These are phyloP conservation scores for Medicago truncatula DNA, from an alignment of 306 rosid species.

Conservation along the genomic window DNA sequence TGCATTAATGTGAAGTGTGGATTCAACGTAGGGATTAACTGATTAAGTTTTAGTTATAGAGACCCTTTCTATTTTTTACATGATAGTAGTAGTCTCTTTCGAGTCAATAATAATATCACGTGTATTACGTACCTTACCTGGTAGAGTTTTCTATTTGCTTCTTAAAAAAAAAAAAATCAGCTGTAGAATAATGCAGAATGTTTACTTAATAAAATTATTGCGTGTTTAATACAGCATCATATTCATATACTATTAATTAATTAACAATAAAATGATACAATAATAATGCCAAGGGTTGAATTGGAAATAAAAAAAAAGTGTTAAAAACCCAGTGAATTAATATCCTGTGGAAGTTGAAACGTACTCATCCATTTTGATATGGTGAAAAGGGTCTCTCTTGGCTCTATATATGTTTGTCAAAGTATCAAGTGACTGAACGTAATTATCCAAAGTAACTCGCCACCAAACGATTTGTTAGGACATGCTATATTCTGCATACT, in stretches of 20 bases:
- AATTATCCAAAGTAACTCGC: constrained; percentile 46
- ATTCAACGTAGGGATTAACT: too few species aligned
- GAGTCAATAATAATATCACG: too few species aligned
- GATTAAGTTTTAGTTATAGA: too few species aligned
- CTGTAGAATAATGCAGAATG: too few species aligned
- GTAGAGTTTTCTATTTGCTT: too few species aligned
- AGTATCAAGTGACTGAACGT: constrained; percentile 36
- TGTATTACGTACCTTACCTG: too few species aligned
- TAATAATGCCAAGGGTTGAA: neutral
- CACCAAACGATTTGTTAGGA: constrained; percentile 46
- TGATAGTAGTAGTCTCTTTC: too few species aligned
- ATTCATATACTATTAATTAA: too few species aligned
- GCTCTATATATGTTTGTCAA: constrained; percentile 25
- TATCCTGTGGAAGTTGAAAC: constrained; percentile 41
- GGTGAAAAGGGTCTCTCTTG: constrained; percentile 37
- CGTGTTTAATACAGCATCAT: neutral
- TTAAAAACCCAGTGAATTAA: neutral
- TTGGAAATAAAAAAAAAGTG: neutral
- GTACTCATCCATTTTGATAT: constrained; percentile 37
- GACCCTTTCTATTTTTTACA: too few species aligned
- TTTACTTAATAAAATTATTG: neutral
- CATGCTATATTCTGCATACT: constrained; percentile 13
- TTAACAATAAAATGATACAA: neutral
- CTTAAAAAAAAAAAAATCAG: too few species aligned
- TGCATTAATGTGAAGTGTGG: too few species aligned